phyloP scores from a whole-genome alignment of 108 stramenopile species.

The Nitzschia inconspicua region DNA sequence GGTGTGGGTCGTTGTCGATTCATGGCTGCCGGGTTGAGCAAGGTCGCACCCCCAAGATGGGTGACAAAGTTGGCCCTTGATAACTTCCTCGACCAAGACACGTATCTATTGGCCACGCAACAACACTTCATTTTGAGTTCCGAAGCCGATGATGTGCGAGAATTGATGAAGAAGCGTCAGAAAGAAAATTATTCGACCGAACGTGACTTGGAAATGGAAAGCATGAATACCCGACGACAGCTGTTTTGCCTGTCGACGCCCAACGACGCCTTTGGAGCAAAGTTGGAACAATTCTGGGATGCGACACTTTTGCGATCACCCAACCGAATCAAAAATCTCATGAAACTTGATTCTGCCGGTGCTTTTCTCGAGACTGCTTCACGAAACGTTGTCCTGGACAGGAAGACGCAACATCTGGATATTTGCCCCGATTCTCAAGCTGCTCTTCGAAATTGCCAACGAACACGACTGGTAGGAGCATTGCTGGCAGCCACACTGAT shows the following conservation, averaged over 20 bases:
- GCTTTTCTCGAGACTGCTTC: slow-evolving; percentile 29
- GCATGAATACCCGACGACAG: slow-evolving; percentile 4
- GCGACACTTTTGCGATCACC: slow-evolving; percentile 47
- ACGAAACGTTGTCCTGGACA: slow-evolving; percentile 48
- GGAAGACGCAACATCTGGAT: slow-evolving; percentile 48
- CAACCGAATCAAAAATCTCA: slow-evolving; percentile 46
- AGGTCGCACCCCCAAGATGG: slow-evolving; percentile 50
- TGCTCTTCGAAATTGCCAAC: slow-evolving; percentile 49
- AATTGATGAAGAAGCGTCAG: neutral
- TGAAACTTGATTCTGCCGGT: slow-evolving; percentile 17
- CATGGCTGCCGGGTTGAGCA: slow-evolving; percentile 42
- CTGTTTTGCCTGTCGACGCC: slow-evolving; percentile 32
- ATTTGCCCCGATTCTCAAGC: slow-evolving; percentile 54
- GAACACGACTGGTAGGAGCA: neutral
- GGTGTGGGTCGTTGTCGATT: slow-evolving; percentile 59
- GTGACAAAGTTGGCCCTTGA: slow-evolving; percentile 36
- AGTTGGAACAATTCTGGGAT: slow-evolving; percentile 57
- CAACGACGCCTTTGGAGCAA: slow-evolving; percentile 37
- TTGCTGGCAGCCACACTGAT: slow-evolving; percentile 11
- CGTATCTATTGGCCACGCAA: slow-evolving; percentile 55
- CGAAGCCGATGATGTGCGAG: slow-evolving; percentile 47
- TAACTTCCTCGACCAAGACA: slow-evolving; percentile 77
- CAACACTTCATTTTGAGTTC: slow-evolving; percentile 41
- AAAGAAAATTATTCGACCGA: slow-evolving; percentile 32
- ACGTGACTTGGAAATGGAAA: neutral